Percentiles rank a stretch among this genome's conserved stretches.
These are phyloP conservation scores for Posidonia australis DNA, from an alignment of 106 monocot genomes.

Conservation along the genomic window DNA sequence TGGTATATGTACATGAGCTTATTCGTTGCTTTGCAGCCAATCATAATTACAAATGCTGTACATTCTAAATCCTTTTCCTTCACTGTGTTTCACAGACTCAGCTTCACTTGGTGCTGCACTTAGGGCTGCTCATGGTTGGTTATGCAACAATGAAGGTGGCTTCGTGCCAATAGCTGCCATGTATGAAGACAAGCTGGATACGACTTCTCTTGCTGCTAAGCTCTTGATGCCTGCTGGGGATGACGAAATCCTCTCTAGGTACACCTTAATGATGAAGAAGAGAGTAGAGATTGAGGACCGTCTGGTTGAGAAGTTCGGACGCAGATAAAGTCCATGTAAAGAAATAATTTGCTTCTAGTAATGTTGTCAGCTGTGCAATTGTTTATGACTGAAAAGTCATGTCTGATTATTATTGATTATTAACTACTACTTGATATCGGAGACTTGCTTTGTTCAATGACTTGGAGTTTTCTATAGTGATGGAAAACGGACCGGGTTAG, in stretches of 20 bases:
- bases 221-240: slow-evolving; percentile 63
- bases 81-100: slow-evolving; percentile 44
- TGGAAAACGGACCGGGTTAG: too few species aligned
- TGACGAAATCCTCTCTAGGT: slow-evolving; percentile 37
- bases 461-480: too few species aligned
- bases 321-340: slow-evolving; percentile 1
- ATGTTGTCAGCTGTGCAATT: too few species aligned
- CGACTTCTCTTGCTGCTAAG: slow-evolving; percentile 56
- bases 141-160: slow-evolving; percentile 60
- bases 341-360: too few species aligned
- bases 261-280: slow-evolving; percentile 61
- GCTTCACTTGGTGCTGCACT: slow-evolving; percentile 91
- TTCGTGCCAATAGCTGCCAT: slow-evolving; percentile 72
- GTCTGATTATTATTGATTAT: too few species aligned
- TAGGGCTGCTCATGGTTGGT: slow-evolving; percentile 95
- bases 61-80: too few species aligned
- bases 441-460: neutral
- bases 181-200: slow-evolving; percentile 44
- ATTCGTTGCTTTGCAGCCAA: too few species aligned
- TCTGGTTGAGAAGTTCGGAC: slow-evolving; percentile 57
- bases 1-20: too few species aligned
- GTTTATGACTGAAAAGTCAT: too few species aligned
- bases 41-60: too few species aligned
- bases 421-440: neutral
- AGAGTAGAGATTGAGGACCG: slow-evolving; percentile 66